A percentile compares a stretch with the other conserved stretches of the same genome.
Conservation (phyloP, 495 filamentous ascomycete species). For the Paragyromitra xinjiangensis region DNA sequence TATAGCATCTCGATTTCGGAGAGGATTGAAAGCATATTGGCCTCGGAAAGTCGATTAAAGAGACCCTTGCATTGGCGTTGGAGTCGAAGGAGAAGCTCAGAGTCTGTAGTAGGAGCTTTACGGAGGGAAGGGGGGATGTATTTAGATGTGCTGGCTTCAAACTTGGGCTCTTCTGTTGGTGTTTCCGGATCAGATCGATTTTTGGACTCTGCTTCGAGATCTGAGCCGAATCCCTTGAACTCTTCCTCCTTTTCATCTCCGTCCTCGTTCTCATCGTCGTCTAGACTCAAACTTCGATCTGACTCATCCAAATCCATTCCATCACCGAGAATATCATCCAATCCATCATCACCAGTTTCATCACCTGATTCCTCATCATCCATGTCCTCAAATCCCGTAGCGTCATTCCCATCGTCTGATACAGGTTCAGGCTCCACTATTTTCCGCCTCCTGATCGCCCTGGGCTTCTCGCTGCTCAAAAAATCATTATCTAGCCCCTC, state of each 20-base stretch:
- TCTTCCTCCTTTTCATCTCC: slow-evolving; percentile 54
- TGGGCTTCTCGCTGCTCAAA: slow-evolving; percentile 64
- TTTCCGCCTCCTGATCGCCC: slow-evolving; percentile 62
- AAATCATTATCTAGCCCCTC: slow-evolving; percentile 71
- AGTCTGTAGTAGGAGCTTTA: slow-evolving; percentile 67
- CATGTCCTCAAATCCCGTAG: slow-evolving; percentile 55
- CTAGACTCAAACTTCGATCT: slow-evolving; percentile 35
- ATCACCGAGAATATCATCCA: slow-evolving; percentile 35
- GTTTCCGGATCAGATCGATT: slow-evolving; percentile 56
- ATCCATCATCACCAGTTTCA: slow-evolving; percentile 60
- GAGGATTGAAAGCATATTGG: slow-evolving; percentile 82
- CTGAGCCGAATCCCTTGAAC: slow-evolving; percentile 54
- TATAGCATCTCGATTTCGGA: slow-evolving; percentile 84
- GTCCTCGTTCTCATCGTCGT: slow-evolving; percentile 33
- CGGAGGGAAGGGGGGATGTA: slow-evolving; percentile 91
- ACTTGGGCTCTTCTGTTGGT: slow-evolving; percentile 56
- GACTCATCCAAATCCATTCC: slow-evolving; percentile 37
- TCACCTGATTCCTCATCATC: slow-evolving; percentile 59
- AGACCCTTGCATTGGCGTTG: slow-evolving; percentile 84
- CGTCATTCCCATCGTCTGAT: slow-evolving; percentile 52
- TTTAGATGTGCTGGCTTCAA: slow-evolving; percentile 61
- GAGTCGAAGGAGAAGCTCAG: slow-evolving; percentile 73
- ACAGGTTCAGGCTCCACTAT: slow-evolving; percentile 59
- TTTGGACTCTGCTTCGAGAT: slow-evolving; percentile 48
- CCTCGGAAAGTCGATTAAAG: slow-evolving; percentile 90